These are phyloP conservation scores for Pholiota conissans DNA, from an alignment of 768 basidiomycete species.

Conservation along the genomic window DNA sequence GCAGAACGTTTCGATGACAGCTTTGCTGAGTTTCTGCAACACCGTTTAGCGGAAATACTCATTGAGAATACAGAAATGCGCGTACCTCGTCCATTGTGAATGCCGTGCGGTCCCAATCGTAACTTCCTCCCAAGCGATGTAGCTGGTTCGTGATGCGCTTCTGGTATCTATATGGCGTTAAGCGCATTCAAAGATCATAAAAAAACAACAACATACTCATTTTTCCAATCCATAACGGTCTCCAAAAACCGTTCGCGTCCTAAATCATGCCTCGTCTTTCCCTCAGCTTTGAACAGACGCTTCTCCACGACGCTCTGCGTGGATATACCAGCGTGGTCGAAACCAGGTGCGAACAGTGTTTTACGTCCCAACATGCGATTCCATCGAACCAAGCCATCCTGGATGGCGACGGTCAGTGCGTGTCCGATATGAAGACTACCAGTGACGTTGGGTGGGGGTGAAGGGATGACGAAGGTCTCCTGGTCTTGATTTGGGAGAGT, in stretches of 20 bases:
- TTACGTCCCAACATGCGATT: slow-evolving; percentile 96
- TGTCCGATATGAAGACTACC: slow-evolving; percentile 96
- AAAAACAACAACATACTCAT: slow-evolving; percentile 62
- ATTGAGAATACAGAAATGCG: slow-evolving; percentile 2
- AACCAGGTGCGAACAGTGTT: slow-evolving; percentile 88
- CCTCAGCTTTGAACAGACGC: slow-evolving; percentile 78
- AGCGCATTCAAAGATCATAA: not conserved
- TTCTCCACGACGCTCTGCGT: slow-evolving; percentile 98
- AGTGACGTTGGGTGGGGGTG: slow-evolving; percentile 96
- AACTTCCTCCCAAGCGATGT: slow-evolving; percentile 85
- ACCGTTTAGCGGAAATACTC: not conserved
- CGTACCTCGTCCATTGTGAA: slow-evolving; percentile 93
- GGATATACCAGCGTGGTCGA: slow-evolving; percentile 98
- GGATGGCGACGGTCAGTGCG: slow-evolving; percentile 87
- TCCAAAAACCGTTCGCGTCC: slow-evolving; percentile 90
- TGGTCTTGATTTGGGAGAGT: slow-evolving; percentile 54
- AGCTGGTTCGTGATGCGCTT: slow-evolving; percentile 89
- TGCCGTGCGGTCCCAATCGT: slow-evolving; percentile 91
- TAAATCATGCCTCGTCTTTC: slow-evolving; percentile 88
- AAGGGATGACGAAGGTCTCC: slow-evolving; percentile 74
- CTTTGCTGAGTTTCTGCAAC: slow-evolving; percentile 69
- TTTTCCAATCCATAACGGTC: slow-evolving; percentile 95
- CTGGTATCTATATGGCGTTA: slow-evolving; percentile 67
- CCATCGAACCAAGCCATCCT: slow-evolving; percentile 90
- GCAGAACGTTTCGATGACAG: slow-evolving; percentile 92